phyloP scores from a whole-genome alignment of 2,329 filamentous ascomycete species.

The Chaetomiaceae sp. region DNA sequence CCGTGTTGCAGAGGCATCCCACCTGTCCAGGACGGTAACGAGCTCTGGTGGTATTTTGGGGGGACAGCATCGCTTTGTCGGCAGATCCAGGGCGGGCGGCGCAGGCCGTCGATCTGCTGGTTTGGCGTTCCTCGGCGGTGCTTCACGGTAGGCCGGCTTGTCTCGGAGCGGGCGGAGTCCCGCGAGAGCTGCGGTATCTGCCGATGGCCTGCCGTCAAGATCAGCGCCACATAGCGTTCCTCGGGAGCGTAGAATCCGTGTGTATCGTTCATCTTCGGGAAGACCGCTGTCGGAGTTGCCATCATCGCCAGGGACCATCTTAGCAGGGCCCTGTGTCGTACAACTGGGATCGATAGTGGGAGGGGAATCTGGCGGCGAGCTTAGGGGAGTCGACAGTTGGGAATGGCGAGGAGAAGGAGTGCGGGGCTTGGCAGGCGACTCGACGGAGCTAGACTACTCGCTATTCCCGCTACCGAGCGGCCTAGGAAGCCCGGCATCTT shows the following conservation, averaged over 20 bases:
- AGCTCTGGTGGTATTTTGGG: too few relatives aligned
- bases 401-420: background rate
- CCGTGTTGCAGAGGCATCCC: too few relatives aligned
- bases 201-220: background rate
- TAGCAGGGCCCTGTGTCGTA: background rate
- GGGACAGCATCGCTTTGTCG: too few relatives aligned
- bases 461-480: background rate
- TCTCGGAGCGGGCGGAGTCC: background rate
- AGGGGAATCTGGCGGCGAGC: background rate
- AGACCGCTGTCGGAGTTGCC: background rate
- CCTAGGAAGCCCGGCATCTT: background rate
- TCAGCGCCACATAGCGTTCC: background rate
- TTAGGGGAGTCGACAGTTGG: background rate
- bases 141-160: background rate
- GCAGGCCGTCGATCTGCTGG: background rate
- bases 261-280: background rate
- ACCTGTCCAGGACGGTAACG: too few relatives aligned
- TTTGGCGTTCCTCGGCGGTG: background rate
- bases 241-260: background rate
- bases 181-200: slow-evolving; percentile 1
- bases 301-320: background rate
- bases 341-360: background rate
- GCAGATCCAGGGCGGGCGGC: too few relatives aligned
- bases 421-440: background rate
- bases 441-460: background rate